Evolutionary conservation across 148 eudicot genomes (phyloP), one percentile per base, ranked within the genome.

Genomic region (Beta vulgaris): DNA sequence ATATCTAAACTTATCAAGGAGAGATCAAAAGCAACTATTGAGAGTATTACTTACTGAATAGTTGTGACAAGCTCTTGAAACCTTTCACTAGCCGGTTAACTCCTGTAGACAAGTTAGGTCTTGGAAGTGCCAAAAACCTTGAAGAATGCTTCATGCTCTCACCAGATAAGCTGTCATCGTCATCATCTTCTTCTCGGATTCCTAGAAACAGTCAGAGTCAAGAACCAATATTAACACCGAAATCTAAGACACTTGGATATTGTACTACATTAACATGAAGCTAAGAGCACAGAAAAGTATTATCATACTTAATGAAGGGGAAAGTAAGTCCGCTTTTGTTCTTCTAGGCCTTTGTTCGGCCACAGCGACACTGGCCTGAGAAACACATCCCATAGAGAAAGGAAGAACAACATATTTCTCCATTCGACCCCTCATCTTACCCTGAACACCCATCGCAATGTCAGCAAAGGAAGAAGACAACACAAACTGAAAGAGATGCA

Each of bases 61-160:
- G 73, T 29, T 90, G 94, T 60, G 97, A 84, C 76, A 88, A 80
- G 87, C 80, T 90, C 79, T 88, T 91, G 84, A 91, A 78, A 44
- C 87, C 82, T 84, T 87, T 88, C 35, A 88, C 81, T 44, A 91
- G 84, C 86, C 81, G 85, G 51, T 84, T 87, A 65, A 91, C 84
- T 10, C 90, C 88, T 7, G 82, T 85, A 15, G 91, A 83, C 59
- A 82, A 73, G 63, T 73, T 83, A 48, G 84, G 78, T 67, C 81
- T 90, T 48, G 89, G 84, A 49, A 84, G 75, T 13, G 85, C 79
- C 74, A 75, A 40, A 44, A 86, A 71, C 83, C 82, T 79, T 18
- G 82, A 81, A 6, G 86, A 82, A 61, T 78, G 82, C 84, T 78
- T 89, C 79, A 78, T 57, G 74, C 62, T 85, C 55, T 83, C 86